phyloP scores from a whole-genome alignment of 2,329 filamentous ascomycete species.

The Penicillium corylophilum region DNA sequence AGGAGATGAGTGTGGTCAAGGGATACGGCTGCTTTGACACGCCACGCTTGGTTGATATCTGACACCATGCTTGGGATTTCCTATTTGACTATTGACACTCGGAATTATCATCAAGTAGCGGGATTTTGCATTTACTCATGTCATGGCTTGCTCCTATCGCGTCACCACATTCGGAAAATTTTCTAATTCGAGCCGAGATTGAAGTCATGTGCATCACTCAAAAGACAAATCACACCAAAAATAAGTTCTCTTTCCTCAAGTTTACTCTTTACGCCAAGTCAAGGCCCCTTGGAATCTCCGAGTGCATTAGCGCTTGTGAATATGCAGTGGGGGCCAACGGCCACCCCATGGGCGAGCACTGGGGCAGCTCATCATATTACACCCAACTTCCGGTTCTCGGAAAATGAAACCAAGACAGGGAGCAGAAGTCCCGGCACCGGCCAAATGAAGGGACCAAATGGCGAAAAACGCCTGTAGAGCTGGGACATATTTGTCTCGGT shows the following conservation, averaged over 20 bases:
- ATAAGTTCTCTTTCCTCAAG: too few relatives aligned
- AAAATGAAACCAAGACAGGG: not conserved
- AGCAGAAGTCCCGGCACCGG: not conserved
- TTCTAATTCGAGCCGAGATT: too few relatives aligned
- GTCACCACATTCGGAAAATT: too few relatives aligned
- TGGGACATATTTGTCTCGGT: not conserved
- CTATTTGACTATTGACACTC: too few relatives aligned
- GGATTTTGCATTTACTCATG: too few relatives aligned
- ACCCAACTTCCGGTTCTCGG: not conserved
- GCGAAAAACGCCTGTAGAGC: not conserved
- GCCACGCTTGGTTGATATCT: conserved; percentile 30
- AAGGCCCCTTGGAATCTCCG: too few relatives aligned
- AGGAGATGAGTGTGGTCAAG: conserved; percentile 52
- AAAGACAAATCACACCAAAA: too few relatives aligned
- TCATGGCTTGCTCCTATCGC: too few relatives aligned
- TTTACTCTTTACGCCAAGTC: too few relatives aligned
- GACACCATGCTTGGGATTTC: not conserved
- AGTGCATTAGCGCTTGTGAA: not conserved
- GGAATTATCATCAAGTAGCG: too few relatives aligned
- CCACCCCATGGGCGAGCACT: not conserved
- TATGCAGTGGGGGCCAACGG: not conserved
- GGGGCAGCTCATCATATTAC: too few relatives aligned
- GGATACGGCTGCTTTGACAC: conserved; percentile 50
- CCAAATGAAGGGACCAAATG: not conserved
- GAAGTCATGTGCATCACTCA: too few relatives aligned